Evolutionary conservation across 768 basidiomycete genomes (phyloP).

Genomic region (Glaciozyma martinii): DNA sequence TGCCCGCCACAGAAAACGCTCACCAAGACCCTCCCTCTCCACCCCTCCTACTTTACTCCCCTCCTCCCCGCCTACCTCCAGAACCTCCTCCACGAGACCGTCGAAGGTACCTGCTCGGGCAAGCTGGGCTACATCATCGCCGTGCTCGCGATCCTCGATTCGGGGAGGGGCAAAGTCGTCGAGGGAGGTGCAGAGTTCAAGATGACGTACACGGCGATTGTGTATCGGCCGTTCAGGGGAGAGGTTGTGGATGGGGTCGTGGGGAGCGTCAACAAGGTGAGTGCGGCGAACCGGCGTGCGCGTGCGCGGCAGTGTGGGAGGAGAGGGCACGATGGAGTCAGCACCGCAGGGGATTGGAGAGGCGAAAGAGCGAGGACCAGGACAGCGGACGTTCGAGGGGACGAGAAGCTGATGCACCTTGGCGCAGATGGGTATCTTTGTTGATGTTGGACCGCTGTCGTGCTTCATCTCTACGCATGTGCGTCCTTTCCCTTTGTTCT

Average conservation of each 20-base stretch:
- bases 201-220: slow-evolving; percentile 87
- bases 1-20: slow-evolving; percentile 72
- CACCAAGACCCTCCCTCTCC: slow-evolving; percentile 91
- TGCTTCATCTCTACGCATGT: slow-evolving; percentile 97
- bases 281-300: too few relatives aligned
- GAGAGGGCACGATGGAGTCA: neutral
- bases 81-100: slow-evolving; percentile 86
- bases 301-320: neutral
- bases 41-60: slow-evolving; percentile 96
- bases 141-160: slow-evolving; percentile 52
- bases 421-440: slow-evolving; percentile 92
- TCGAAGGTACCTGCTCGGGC: slow-evolving; percentile 94
- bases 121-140: slow-evolving; percentile 91
- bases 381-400: neutral
- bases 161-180: slow-evolving; percentile 30
- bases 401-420: too few relatives aligned
- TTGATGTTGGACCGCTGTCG: slow-evolving; percentile 84
- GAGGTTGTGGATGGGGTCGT: slow-evolving; percentile 97
- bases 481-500: slow-evolving; percentile 28
- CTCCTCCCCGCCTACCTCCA: slow-evolving; percentile 88
- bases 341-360: neutral
- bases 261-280: slow-evolving; percentile 86
- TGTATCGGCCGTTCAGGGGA: slow-evolving; percentile 99
- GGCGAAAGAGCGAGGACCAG: neutral
- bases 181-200: slow-evolving; percentile 88